phyloP scores from a whole-genome alignment of 2,329 filamentous ascomycete species.

The Blastomyces silverae region DNA sequence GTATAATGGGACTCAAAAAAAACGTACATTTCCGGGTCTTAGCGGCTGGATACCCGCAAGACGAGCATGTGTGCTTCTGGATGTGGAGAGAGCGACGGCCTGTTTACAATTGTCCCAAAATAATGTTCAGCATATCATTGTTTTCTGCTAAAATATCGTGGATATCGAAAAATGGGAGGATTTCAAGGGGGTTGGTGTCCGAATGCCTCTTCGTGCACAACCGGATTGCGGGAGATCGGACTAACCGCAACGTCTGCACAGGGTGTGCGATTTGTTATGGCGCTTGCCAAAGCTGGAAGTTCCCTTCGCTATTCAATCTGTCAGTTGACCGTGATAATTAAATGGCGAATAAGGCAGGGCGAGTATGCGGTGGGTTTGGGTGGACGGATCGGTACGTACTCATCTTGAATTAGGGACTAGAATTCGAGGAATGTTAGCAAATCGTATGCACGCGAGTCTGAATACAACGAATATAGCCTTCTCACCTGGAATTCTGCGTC shows the following conservation, averaged over 20 bases:
- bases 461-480: slow-evolving; percentile 13
- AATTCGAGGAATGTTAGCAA: slow-evolving; percentile 26
- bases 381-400: slow-evolving; percentile 44
- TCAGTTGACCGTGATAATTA: slow-evolving; percentile 38
- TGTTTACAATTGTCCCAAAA: slow-evolving; percentile 35
- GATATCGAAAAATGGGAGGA: neutral
- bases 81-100: slow-evolving; percentile 97
- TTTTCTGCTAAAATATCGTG: slow-evolving; percentile 8
- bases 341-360: slow-evolving; percentile 19
- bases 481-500: slow-evolving; percentile 40
- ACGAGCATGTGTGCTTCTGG: slow-evolving; percentile 97
- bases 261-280: slow-evolving; percentile 97
- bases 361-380: slow-evolving; percentile 19
- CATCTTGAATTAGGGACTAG: slow-evolving; percentile 51
- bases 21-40: slow-evolving; percentile 96
- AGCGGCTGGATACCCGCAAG: slow-evolving; percentile 94
- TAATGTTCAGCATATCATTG: slow-evolving; percentile 18
- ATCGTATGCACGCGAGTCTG: slow-evolving; percentile 13
- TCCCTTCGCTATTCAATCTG: slow-evolving; percentile 57
- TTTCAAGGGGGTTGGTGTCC: slow-evolving; percentile 2
- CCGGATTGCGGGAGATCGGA: slow-evolving; percentile 33
- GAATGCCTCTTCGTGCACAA: slow-evolving; percentile 14
- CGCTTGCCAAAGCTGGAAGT: slow-evolving; percentile 67
- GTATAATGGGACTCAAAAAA: slow-evolving; percentile 14
- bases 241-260: slow-evolving; percentile 98